Base-by-base conservation (phyloP, 2,329 filamentous ascomycete genomes). In the Apiospora marii region DNA sequence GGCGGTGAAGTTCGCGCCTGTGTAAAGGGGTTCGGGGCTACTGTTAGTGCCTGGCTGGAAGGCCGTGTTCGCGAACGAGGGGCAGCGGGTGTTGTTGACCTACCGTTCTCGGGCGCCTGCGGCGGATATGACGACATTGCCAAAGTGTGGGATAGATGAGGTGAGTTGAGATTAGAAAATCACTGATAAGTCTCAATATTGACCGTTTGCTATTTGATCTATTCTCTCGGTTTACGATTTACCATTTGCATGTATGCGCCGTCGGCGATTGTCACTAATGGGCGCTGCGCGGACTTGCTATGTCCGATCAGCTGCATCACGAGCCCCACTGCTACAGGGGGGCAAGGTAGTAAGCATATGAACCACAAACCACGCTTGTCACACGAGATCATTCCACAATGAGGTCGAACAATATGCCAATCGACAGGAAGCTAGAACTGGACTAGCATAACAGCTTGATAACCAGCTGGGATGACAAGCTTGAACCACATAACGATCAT, bases 1-100 rank as follows among this genome's bases (percentile, higher is more conserved):
- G 1, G 34, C n/a, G 0, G 58, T 81, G 49, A 77, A 77, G 68
- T 78, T 77, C 34, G 34, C 30, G 30, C 58, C 58, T 64, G 58
- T 37, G 58, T n/a, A n/a, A n/a, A 4, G 34, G n/a, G 30, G 19
- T 13, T 22, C 1, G 51, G 7, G 22, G 5, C 16, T 4, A 14
- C 0, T 64, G 34, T 64, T 24, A 64, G 34, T 41, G 30, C 58
- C 8, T 64, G 5, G 37, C 30, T 8, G 19, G 13, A n/a, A n/a
- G 4, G n/a, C 13, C 1, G 22, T 51, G n/a, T 1, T 12, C 51
- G 13, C 34, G 27, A 16, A 4, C 7, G 19, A 37, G 53, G 30
- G 34, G 7, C 10, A n/a, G 14, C 30, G 30, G 19, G 16, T 30
- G 16, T 10, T 13, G 16, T 34, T 41, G 30, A 24, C 58, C 12